Conservation (phyloP, 805 yeast species). For the Sugiyamaella marilandica region DNA sequence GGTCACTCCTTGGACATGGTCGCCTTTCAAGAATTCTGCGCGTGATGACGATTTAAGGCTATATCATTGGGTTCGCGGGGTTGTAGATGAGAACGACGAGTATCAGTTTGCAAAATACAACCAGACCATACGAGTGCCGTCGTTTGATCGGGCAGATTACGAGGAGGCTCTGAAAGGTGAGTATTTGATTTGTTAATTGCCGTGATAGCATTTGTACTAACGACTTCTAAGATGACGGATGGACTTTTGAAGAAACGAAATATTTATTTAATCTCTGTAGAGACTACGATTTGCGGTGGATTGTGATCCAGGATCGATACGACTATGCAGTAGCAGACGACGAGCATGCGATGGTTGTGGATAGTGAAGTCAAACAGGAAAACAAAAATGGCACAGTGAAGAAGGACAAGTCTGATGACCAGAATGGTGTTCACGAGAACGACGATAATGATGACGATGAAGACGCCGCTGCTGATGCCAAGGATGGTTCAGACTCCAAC, state of each 20-base stretch:
- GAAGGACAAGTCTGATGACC: neutral
- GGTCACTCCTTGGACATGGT: constrained; percentile 79
- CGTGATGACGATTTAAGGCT: constrained; percentile 50
- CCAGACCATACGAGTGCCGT: constrained; percentile 63
- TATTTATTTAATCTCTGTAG: constrained; percentile 63
- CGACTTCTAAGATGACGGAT: constrained; percentile 38
- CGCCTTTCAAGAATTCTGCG: constrained; percentile 53
- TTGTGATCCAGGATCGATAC: constrained; percentile 59
- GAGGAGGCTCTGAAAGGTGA: constrained; percentile 30
- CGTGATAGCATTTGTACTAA: neutral
- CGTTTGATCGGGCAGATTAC: constrained; percentile 59
- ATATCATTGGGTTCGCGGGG: constrained; percentile 84
- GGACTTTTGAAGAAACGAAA: constrained; percentile 76
- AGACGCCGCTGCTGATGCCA: constrained; percentile 1
- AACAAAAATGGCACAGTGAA: neutral
- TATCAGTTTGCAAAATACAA: constrained; percentile 74
- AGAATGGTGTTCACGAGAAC: constrained; percentile 3
- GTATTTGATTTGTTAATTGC: neutral
- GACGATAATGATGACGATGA: neutral
- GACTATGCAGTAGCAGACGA: constrained; percentile 26
- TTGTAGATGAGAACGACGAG: constrained; percentile 33
- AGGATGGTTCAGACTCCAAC: neutral
- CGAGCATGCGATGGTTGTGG: constrained; percentile 3
- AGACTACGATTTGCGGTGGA: constrained; percentile 63
- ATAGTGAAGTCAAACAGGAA: neutral